A percentile compares a stretch with the other conserved stretches of the same genome.
These are phyloP conservation scores for Gaertneriomyces semiglobifer DNA, from an alignment of 192 early-diverging fungal species.

Conservation along the genomic window DNA sequence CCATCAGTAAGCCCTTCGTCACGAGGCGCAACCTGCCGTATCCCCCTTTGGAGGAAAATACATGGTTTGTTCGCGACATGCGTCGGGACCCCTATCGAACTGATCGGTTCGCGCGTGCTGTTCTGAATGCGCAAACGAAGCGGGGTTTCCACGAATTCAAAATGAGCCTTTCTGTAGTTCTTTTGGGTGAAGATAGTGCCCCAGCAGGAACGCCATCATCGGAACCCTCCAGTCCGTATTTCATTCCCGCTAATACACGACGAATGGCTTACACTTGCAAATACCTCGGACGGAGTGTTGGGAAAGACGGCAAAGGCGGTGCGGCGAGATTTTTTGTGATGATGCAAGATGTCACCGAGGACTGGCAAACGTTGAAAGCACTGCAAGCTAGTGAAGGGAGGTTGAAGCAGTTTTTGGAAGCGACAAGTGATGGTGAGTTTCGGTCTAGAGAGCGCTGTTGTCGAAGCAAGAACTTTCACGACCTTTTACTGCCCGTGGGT, in stretches of 20 bases:
- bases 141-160: neutral
- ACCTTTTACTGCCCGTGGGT: no score
- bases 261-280: conserved; percentile 4
- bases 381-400: neutral
- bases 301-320: neutral
- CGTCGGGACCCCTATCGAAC: neutral
- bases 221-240: neutral
- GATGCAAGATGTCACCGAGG: conserved; percentile 2
- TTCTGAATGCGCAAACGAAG: neutral
- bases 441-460: no score
- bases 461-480: no score
- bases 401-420: conserved; percentile 2
- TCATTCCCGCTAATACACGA: neutral
- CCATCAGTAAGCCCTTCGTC: neutral
- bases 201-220: neutral
- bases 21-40: neutral
- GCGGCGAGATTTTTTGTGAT: neutral
- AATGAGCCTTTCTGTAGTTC: neutral
- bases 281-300: neutral
- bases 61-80: neutral
- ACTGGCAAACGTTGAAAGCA: neutral
- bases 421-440: neutral
- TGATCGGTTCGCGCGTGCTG: neutral
- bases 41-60: neutral
- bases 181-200: neutral